Evolutionary conservation across 1,284 basidiomycete species (phyloP), one percentile per base, ranked within the genome.

Genomic region (Austroboletus novae-zelandiae): DNA sequence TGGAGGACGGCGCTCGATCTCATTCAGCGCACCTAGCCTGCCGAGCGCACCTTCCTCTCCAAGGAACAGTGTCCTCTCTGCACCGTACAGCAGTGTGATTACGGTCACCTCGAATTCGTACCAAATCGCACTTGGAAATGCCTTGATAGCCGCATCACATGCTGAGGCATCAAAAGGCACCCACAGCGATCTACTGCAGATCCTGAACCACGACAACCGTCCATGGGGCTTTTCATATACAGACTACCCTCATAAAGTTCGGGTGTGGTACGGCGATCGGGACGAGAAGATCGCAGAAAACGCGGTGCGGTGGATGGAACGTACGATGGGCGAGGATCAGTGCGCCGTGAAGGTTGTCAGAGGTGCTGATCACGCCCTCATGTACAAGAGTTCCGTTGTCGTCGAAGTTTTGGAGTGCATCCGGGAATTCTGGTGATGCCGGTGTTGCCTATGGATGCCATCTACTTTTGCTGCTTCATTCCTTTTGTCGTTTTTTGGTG

Each of bases 271-370:
- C 58, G 96, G 96, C 3, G 89, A 92, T 58, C 81, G 80, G 59
- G 96, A 98, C 67, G 95, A 98, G 69, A 87, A 89, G 68, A 96
- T 99, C 54, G 86, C 86, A 25, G 86, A 95, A 62, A 84, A 88
- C 60, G 88, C 90, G 43, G 88, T 94, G 50, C 73, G 88, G 58
- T 94, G 92, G 89, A 89, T 98, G 89, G 89, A 94, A 68, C 81
- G 79, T 57, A 83, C 82, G 44, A 92, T 94, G 87, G 79, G 82
- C n/a, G 74, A 80, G 43, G 83, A 83, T 40, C 74, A 77, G 52
- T 96, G 91, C 64, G 74, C 77, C 47, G 83, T 98, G 36, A 82
- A 85, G 60, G 82, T 97, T 17, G 85, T 97, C 44, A 85, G 84
- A 58, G 90, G 89, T 31, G 95, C 91, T 17, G 91, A 93, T 60